Base-by-base conservation (phyloP, 2,329 filamentous ascomycete genomes). In the Calonectria pauciramosa region DNA sequence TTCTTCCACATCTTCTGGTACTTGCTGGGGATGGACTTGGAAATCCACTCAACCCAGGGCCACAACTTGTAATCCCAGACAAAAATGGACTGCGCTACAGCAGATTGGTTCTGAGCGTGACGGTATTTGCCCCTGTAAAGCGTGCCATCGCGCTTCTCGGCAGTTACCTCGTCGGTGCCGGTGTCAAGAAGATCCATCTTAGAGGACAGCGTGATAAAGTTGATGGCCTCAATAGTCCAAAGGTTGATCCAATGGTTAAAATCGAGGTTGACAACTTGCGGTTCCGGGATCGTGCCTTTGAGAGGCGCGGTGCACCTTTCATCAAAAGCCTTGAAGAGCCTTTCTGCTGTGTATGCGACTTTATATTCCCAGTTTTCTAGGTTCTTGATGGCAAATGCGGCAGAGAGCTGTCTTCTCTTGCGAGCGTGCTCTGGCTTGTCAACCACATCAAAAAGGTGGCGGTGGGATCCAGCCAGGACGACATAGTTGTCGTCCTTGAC, bases 181-280 rank as follows among this genome's bases (percentile, higher is more conserved):
- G 82, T 78, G 66, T 90, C 89, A 6, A 91, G 84, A 74, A 90
- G 88, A 5, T 88, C 87, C 7, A 90, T 85, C 36, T 84, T 84
- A 72, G 89, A 85, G 1, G 84, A 87, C 0, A 90, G 82, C 1
- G 89, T 89, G 79, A 91, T 91, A 71, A 90, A 88, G 47, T 87
- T 88, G 68, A 91, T 90, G n/a, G 88, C 89, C 71, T 91, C 89
- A 10, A 91, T 83, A 0, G 88, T 89, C 82, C 90, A 90, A 81
- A 89, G 88, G 79, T 90, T 91, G 34, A 86, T 87, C 73, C 70
- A 91, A 13, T 83, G 82, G 9, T 88, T 86, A 73, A 87, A 88
- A 75, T 91, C 87, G 28, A 91, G 81, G 0, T 85, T 88, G 30
- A 88, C 66, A 65, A 89, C 87, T 26, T 83, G 80, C 0, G 82